Evolutionary conservation across 352 stramenopile genomes (phyloP).

Genomic region (Hyaloperonospora brassicae): DNA sequence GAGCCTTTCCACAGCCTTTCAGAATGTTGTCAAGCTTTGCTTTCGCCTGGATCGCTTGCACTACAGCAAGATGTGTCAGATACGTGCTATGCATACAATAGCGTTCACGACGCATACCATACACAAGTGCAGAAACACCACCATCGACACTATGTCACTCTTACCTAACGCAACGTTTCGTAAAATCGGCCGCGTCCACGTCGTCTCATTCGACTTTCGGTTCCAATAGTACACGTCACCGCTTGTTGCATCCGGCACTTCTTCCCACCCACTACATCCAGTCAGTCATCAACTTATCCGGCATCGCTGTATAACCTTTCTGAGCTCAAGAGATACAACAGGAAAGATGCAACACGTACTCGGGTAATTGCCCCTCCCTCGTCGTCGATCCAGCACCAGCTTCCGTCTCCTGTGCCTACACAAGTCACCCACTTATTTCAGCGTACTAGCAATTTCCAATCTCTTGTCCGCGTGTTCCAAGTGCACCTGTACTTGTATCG

Average conservation of each 20-base stretch:
- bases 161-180: constrained; percentile 49
- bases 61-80: constrained; percentile 12
- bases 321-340: neutral
- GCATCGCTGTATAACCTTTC: neutral
- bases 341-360: constrained; percentile 12
- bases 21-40: constrained; percentile 53
- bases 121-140: neutral
- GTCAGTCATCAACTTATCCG: constrained; percentile 1
- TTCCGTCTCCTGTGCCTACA: constrained; percentile 1
- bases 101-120: neutral
- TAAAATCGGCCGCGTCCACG: constrained; percentile 47
- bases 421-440: neutral
- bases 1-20: constrained; percentile 27
- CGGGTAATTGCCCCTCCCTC: constrained; percentile 5
- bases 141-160: neutral
- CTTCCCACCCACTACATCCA: constrained; percentile 49
- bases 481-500: neutral
- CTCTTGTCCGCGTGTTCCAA: neutral
- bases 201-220: constrained; percentile 59
- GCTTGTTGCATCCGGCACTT: constrained; percentile 45
- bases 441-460: neutral
- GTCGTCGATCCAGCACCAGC: constrained; percentile 6
- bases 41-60: constrained; percentile 49
- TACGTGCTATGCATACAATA: neutral
- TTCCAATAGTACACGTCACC: constrained; percentile 72